Evolutionary conservation across 305 asterid genomes (phyloP).

Genomic region (Fraxinus paxiana): DNA sequence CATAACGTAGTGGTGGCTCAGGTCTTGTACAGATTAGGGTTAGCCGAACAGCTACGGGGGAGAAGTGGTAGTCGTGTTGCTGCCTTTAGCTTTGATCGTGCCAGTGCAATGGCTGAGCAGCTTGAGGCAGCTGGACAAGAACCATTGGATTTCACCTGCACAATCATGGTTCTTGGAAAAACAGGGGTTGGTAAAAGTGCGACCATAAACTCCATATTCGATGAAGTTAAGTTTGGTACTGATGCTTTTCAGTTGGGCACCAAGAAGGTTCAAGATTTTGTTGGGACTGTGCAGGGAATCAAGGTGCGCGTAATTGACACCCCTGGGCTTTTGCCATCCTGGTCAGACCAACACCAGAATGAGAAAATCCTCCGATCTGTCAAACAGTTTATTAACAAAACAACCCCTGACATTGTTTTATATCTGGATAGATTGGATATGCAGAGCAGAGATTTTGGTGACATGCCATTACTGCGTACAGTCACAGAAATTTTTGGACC

Average conservation of each 20-base stretch:
- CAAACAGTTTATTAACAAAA: slow-evolving; percentile 65
- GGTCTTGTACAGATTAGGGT: slow-evolving; percentile 86
- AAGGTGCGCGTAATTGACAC: slow-evolving; percentile 91
- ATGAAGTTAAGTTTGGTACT: slow-evolving; percentile 74
- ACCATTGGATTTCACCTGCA: slow-evolving; percentile 87
- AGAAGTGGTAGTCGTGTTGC: slow-evolving; percentile 86
- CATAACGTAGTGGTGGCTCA: slow-evolving; percentile 97
- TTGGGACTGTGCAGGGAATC: slow-evolving; percentile 94
- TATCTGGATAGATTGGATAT: slow-evolving; percentile 96
- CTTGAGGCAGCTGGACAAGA: slow-evolving; percentile 92
- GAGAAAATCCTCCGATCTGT: slow-evolving; percentile 82
- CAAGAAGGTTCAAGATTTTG: slow-evolving; percentile 90
- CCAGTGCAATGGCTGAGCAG: slow-evolving; percentile 96
- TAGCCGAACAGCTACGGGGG: slow-evolving; percentile 92
- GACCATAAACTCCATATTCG: slow-evolving; percentile 90
- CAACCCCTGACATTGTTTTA: slow-evolving; percentile 91
- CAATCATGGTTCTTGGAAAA: slow-evolving; percentile 96
- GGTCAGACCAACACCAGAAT: slow-evolving; percentile 91
- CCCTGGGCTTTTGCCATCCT: slow-evolving; percentile 89
- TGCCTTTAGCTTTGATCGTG: slow-evolving; percentile 92
- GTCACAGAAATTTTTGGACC: slow-evolving; percentile 86
- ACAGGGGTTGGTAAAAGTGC: slow-evolving; percentile 99
- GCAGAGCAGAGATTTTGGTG: slow-evolving; percentile 88
- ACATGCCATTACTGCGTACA: slow-evolving; percentile 80
- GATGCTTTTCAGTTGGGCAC: slow-evolving; percentile 88